These are phyloP conservation scores for Candida ascalaphidarum DNA, from an alignment of 805 yeast genomes.

Conservation along the genomic window DNA sequence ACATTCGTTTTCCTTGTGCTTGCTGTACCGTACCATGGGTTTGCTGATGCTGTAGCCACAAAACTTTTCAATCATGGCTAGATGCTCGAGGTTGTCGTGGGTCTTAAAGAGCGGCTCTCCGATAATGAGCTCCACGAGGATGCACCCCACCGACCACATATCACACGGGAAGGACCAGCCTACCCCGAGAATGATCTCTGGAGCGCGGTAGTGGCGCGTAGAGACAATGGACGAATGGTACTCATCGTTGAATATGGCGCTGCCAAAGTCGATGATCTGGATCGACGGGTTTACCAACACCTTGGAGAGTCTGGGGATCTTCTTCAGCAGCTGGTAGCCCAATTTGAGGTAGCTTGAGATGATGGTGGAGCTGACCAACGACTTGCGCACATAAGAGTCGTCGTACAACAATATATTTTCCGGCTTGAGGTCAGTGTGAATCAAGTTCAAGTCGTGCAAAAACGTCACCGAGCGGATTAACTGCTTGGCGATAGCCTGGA, in stretches of 20 bases:
- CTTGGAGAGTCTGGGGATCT: constrained; percentile 27
- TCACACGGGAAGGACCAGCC: constrained; percentile 98
- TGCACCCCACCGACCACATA: constrained; percentile 95
- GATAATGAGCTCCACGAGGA: constrained; percentile 79
- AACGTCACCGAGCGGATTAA: constrained; percentile 78
- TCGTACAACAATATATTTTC: constrained; percentile 77
- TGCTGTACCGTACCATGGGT: constrained; percentile 24
- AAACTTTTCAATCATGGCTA: constrained; percentile 89
- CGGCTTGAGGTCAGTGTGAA: constrained; percentile 96
- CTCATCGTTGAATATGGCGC: constrained; percentile 90
- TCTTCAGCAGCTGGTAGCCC: constrained; percentile 7
- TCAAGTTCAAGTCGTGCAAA: constrained; percentile 79
- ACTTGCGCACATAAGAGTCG: constrained; percentile 35
- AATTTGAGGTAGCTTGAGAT: constrained; percentile 23
- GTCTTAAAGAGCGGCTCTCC: constrained; percentile 95
- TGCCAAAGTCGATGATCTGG: constrained; percentile 93
- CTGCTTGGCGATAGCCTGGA: constrained; percentile 84
- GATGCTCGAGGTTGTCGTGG: constrained; percentile 88
- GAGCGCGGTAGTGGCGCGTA: constrained; percentile 95
- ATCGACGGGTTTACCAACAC: constrained; percentile 72
- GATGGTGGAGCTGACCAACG: constrained; percentile 22
- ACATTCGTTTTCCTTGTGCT: constrained; percentile 29
- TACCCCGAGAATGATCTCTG: constrained; percentile 87
- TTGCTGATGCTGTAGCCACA: constrained; percentile 47
- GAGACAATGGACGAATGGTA: constrained; percentile 88